A percentile compares a stretch with the other conserved stretches of the same genome.
Evolutionary conservation across 805 yeast genomes (phyloP).

Genomic region (Kuraishia cidri): DNA sequence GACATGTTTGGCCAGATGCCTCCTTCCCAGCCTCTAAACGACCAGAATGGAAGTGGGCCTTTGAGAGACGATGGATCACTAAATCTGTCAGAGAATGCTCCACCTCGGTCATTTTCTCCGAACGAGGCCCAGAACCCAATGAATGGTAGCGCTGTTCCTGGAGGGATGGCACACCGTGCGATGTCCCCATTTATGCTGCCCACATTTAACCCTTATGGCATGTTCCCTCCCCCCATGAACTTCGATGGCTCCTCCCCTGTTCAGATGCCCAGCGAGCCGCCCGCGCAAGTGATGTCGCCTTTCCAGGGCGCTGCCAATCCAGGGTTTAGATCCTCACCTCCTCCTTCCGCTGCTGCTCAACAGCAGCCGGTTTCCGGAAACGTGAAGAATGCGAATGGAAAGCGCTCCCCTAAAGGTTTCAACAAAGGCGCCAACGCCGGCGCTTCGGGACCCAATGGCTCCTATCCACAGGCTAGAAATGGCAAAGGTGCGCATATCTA

Average conservation of each 20-base stretch:
- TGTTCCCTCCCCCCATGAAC: constrained; percentile 15
- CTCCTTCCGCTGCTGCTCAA: no score
- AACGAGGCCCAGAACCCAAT: constrained; percentile 1
- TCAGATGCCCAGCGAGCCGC: constrained; percentile 3
- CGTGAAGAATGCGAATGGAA: constrained; percentile 1
- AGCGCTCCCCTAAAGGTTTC: constrained; percentile 1
- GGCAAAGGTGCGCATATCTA: constrained; percentile 38
- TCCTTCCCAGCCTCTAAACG: neutral
- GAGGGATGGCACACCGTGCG: constrained; percentile 6
- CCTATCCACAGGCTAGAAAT: constrained; percentile 7
- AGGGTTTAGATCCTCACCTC: no score
- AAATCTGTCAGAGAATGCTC: no score
- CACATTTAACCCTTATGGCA: constrained; percentile 38
- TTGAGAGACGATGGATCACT: neutral
- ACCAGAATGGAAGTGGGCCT: neutral
- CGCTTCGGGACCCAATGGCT: neutral
- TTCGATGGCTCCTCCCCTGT: constrained; percentile 11
- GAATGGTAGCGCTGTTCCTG: constrained; percentile 7
- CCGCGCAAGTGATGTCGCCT: neutral
- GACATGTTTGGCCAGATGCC: neutral
- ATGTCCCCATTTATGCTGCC: constrained; percentile 36
- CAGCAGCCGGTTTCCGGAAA: no score
- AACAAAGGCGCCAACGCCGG: neutral
- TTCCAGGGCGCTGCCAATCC: constrained; percentile 2
- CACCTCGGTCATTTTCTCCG: neutral